A percentile compares a stretch with the other conserved stretches of the same genome.
Evolutionary conservation across 2,329 filamentous ascomycete species (phyloP).

Genomic region (Geosmithia morbida): DNA sequence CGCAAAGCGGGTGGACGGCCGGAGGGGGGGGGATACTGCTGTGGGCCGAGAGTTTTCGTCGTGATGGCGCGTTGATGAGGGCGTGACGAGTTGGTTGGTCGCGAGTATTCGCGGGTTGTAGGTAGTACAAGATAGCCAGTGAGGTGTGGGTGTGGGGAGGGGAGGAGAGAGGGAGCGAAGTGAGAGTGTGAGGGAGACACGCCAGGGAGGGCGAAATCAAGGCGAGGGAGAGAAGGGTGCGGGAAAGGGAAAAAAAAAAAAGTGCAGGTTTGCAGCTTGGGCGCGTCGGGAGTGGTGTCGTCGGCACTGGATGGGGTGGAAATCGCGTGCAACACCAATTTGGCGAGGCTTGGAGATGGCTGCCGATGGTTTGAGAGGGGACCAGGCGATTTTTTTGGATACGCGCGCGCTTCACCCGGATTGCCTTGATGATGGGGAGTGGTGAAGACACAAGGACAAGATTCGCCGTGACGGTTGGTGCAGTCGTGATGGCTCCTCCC

Average conservation of each 20-base stretch:
- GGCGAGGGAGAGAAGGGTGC: constrained; percentile 6
- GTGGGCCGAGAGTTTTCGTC: neutral
- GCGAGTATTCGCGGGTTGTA: neutral
- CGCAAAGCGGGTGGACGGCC: neutral
- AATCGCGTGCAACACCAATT: constrained; percentile 40
- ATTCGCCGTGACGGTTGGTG: constrained; percentile 33
- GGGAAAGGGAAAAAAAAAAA: constrained; percentile 19
- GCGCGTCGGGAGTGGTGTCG: constrained; percentile 25
- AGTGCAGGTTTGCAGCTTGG: constrained; percentile 23
- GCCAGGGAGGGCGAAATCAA: neutral
- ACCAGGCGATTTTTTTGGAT: constrained; percentile 46
- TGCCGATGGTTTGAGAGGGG: constrained; percentile 43
- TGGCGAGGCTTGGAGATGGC: constrained; percentile 38
- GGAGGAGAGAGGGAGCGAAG: constrained; percentile 1
- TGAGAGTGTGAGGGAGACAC: neutral
- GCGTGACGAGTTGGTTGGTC: neutral
- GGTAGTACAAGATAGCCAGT: neutral
- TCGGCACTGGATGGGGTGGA: constrained; percentile 27
- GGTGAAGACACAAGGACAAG: constrained; percentile 37
- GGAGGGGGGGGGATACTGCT: neutral
- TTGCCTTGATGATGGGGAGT: constrained; percentile 31
- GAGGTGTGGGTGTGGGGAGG: neutral
- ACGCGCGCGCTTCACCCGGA: constrained; percentile 33
- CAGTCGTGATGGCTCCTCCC: constrained; percentile 19
- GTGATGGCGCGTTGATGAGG: neutral